These are phyloP conservation scores for Alternaria angustiovoidea DNA, from an alignment of 2,329 filamentous ascomycete genomes.

Conservation along the genomic window DNA sequence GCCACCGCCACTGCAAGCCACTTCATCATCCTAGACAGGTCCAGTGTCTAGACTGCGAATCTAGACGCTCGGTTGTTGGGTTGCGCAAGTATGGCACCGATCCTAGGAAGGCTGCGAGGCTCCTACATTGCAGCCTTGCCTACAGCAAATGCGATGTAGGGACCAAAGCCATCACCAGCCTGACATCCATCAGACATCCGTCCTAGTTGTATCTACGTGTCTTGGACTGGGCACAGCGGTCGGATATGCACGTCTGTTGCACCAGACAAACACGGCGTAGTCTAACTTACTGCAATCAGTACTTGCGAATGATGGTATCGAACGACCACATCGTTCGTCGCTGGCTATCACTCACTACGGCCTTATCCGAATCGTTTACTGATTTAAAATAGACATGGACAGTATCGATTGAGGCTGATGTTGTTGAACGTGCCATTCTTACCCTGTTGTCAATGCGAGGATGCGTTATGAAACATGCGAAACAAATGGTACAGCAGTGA, in stretches of 20 bases:
- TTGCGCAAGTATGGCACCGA: not conserved
- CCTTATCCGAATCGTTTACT: not conserved
- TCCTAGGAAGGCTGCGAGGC: not conserved
- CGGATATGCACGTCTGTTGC: not conserved
- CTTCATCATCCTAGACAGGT: not conserved
- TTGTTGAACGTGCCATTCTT: not conserved
- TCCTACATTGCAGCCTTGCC: not conserved
- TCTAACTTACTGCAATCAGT: not conserved
- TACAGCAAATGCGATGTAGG: not conserved
- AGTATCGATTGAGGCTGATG: not conserved
- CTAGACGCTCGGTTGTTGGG: not conserved
- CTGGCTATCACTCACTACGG: not conserved
- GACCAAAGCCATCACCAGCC: not conserved
- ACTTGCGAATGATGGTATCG: not conserved
- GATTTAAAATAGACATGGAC: not conserved
- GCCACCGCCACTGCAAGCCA: not conserved
- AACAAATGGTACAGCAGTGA: constrained; percentile 12
- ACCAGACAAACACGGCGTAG: not conserved
- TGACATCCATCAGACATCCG: not conserved
- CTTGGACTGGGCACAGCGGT: not conserved
- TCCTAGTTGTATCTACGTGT: not conserved
- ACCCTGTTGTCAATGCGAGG: not conserved
- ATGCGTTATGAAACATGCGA: not conserved
- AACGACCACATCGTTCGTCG: not conserved
- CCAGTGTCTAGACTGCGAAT: not conserved